Conservation (phyloP, 1,284 basidiomycete genomes). For the Albatrellus sp. region DNA sequence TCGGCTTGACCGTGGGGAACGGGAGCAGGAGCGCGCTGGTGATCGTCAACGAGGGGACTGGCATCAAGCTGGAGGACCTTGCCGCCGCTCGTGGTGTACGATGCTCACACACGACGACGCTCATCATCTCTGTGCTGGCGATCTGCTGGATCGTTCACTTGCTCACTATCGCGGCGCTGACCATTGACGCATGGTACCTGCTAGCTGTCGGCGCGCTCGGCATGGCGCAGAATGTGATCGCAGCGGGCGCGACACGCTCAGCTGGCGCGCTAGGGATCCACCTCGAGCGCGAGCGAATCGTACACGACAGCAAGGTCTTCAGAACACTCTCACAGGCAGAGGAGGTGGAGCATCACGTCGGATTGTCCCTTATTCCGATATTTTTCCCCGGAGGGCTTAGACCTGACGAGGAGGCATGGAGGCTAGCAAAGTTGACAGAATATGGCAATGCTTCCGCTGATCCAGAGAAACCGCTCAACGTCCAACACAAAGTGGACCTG, state of each 20-base stretch:
- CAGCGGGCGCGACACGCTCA: constrained; percentile 10
- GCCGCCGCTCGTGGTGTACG: constrained; percentile 11
- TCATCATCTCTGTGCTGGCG: constrained; percentile 7
- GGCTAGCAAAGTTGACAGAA: constrained; percentile 1
- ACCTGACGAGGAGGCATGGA: constrained; percentile 12
- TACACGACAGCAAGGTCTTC: constrained; percentile 13
- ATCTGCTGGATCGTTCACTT: constrained; percentile 13
- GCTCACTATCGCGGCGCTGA: constrained; percentile 11
- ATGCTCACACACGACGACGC: constrained; percentile 3
- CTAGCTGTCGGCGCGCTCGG: constrained; percentile 11
- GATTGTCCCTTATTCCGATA: constrained; percentile 11
- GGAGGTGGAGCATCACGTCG: constrained; percentile 10
- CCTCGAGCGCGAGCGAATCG: constrained; percentile 8
- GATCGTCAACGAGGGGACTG: constrained; percentile 13
- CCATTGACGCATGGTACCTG: constrained; percentile 13
- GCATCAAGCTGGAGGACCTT: constrained; percentile 17
- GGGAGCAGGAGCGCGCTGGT: constrained; percentile 16
- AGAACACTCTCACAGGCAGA: constrained; percentile 10
- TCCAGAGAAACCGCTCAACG: no score
- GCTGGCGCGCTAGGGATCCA: constrained; percentile 11
- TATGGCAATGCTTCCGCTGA: no score
- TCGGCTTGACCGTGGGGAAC: constrained; percentile 17
- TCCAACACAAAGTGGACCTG: no score
- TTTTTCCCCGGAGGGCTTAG: constrained; percentile 13
- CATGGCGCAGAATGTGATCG: constrained; percentile 11